Evolutionary conservation across 2,329 filamentous ascomycete species (phyloP), one percentile per base, ranked within the genome.

Genomic region (Fusarium incarnatum): DNA sequence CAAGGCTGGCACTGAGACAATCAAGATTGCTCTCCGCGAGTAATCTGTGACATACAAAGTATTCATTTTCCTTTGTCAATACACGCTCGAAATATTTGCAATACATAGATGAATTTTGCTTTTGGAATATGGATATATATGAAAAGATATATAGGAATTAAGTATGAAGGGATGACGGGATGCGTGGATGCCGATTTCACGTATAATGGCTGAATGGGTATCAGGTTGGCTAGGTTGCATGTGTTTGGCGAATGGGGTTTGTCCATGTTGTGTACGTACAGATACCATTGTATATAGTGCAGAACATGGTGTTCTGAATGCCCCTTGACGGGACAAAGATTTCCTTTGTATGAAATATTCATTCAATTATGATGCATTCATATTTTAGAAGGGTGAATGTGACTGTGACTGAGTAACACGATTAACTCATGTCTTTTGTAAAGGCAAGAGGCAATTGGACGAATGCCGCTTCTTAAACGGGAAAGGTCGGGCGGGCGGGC

Each of bases 11-110:
- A 79, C 76, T 58, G 80, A 82, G 42, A 73, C 80, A 50, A 83
- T 83, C 61, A 77, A 78, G 64, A 80, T 83, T 73, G 76, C 73
- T 49, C 70, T 81, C 53, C 74, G 55, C 10, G 47, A 68, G 27
- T 79, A 62, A 52, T 62, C 59, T 45, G 60, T 50, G 52, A 67
- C 56, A 55, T 41, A 45, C 59, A 32, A 57, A 60, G 67, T 52
- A 57, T 61, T 75, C 54, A 57, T 61, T 75, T 53, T 72, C 67
- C 55, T 76, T 74, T 76, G 67, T 76, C 52, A 55, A 58, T 23
- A 46, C 47, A 55, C 66, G 44, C 60, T 66, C 53, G 54, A 50
- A 18, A 48, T 27, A 52, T 40, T 54, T 58, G 41, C 55, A 52
- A 71, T 50, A 50, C 53, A 70, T 62, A 72, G 55, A 73, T 53